Evolutionary conservation across 345 rosid species (phyloP), one percentile per base, ranked within the genome.

Genomic region (Toxicodendron radicans): DNA sequence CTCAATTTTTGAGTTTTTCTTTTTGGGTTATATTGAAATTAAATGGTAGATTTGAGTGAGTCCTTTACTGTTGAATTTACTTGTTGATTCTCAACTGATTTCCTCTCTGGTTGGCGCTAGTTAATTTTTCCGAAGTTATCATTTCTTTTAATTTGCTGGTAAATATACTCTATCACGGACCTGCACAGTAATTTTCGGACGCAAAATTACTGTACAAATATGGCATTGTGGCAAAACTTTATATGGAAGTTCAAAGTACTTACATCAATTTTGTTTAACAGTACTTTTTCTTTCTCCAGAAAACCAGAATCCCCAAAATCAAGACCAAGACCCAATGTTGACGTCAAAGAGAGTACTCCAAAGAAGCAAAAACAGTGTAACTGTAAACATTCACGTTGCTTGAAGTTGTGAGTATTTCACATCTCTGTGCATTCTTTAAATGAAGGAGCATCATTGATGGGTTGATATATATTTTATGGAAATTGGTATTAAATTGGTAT

Each of bases 341-440:
- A 93, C 68, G 79, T 82, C 41, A 93, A 93, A 85, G 99, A 96
- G 71, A 89, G 91, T 60, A 90, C 98, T 53, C 97, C 98, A 48
- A 95, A 91, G 83, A 96, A 91, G 88, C 95, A 89, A 76, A 96
- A 94, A 68, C 97, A 93, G 81, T 96, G 98, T 73, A 96, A 96
- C 79, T 96, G 99, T 77, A 93, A 91, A 82, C 99, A 96, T 80
- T 96, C 98, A 3, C 97, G 94, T 45, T 93, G 97, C 87, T 88
- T 96, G 88, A 96, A 96, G 85, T 79, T 95, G 99, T 95, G 83
- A 82, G 98, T 84, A 58, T 74, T 65, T 78, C 53, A 17, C 23
- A 11, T 21, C 48, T 43, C 48, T 51, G 59, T 33, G 56, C 23
- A 21, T 38, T 53, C 13, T 49, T 52, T 65, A n/a, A 23, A 13